phyloP scores from a whole-genome alignment of 2,329 filamentous ascomycete genomes.

The Raffaelea albimanens region DNA sequence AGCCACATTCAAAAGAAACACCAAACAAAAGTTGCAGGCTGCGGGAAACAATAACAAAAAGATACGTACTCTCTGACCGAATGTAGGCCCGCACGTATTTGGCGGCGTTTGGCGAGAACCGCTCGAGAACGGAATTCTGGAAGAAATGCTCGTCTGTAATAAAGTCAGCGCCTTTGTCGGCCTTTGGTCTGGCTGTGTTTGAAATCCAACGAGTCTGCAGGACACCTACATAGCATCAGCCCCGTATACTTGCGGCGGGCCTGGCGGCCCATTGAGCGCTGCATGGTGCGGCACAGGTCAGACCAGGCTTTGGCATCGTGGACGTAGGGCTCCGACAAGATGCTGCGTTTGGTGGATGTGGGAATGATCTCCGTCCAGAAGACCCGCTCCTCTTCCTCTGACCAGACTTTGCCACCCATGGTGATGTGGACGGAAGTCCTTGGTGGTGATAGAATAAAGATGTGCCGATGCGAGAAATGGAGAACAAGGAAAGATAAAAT shows the following conservation, averaged over 20 bases:
- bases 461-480: neutral
- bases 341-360: constrained; percentile 17
- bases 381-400: constrained; percentile 33
- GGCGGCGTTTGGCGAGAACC: constrained; percentile 16
- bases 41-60: neutral
- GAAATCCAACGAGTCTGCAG: neutral
- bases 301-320: constrained; percentile 14
- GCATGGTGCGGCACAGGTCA: constrained; percentile 13
- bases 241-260: constrained; percentile 18
- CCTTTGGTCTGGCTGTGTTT: neutral
- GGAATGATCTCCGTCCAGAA: constrained; percentile 33
- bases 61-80: constrained; percentile 6
- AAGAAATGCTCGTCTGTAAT: constrained; percentile 25
- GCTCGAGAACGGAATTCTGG: constrained; percentile 17
- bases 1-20: neutral
- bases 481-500: neutral
- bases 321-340: constrained; percentile 4
- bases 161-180: too few species aligned
- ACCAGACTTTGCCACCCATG: constrained; percentile 45
- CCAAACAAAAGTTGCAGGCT: neutral
- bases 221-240: constrained; percentile 19
- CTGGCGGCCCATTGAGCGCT: constrained; percentile 11
- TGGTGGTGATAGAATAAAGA: neutral
- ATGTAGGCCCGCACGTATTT: constrained; percentile 10
- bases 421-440: constrained; percentile 6